Base-by-base conservation (phyloP, 1,139 yeast species). In the Zygoascus hellenicus region DNA sequence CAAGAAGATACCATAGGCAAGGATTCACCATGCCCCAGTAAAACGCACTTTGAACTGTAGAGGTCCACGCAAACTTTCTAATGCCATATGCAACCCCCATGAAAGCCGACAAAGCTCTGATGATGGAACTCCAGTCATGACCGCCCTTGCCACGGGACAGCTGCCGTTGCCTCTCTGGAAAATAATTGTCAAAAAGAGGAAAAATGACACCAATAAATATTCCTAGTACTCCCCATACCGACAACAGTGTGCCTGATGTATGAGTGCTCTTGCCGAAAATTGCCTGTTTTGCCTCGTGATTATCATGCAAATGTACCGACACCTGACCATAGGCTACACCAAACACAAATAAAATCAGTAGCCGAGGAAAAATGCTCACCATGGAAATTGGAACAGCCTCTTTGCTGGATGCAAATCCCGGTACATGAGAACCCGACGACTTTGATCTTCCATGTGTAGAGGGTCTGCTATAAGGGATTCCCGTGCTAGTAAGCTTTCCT, bases 21-120 rank as follows among this genome's bases (percentile, higher is more conserved):
- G 94, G 84, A 65, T 85, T 86, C 49, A 87, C 72, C 45, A 83
- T 68, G 3, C 84, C 75, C 88, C 95, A 86, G 5, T 83, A 76
- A 40, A 79, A 71, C 5, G 90, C 78, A 3, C 88, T 87, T 60
- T 88, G 95, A 39, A 82, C 66, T 15, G 87, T 77, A 0, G 89
- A 79, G 38, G 76, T 69, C 96, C 96, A 88, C 54, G 83, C 83
- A 42, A 87, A 75, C 57, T 83, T 83, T 53, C 94, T 77, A 40
- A 89, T 77, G 17, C 95, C 95, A 60, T 86, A 89, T 7, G 87
- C 77, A 28, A 90, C 78, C 2, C 97, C 97, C 52, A 89, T 68
- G 58, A 89, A 79, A 6, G 95, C 89, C 43, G 87, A 81, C 45
- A 78, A 70, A 35, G 86, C 77, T 52, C 95, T 75, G 51, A 80